Evolutionary conservation across 73 alveolate genomes (phyloP).

Genomic region (Blepharisma japonicum): DNA sequence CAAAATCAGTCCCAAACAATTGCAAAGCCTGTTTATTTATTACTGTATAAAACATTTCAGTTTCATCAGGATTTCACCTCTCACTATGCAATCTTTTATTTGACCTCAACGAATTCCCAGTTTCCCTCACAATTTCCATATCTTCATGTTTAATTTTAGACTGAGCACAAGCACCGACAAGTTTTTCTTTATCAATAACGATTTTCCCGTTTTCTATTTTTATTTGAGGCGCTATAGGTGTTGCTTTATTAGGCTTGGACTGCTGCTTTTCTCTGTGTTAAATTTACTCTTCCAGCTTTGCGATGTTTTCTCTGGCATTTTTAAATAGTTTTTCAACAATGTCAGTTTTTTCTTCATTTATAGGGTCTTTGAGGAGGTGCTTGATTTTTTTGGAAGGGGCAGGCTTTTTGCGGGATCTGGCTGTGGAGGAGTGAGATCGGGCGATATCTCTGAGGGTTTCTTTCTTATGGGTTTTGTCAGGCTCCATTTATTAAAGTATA

Average conservation of each 20-base stretch:
- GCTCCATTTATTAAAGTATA: not conserved
- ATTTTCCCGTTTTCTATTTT: constrained; percentile 25
- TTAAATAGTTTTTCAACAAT: constrained; percentile 1
- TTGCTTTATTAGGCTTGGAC: not conserved
- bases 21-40: constrained; percentile 15
- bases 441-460: constrained; percentile 25
- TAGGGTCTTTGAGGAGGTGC: not conserved
- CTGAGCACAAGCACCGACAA: constrained; percentile 14
- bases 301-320: constrained; percentile 11
- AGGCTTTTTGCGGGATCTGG: not conserved
- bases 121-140: not conserved
- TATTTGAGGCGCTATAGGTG: not conserved
- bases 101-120: not conserved
- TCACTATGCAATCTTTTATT: constrained; percentile 11
- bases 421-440: not conserved
- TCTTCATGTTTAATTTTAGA: not conserved
- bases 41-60: constrained; percentile 20
- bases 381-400: not conserved
- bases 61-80: constrained; percentile 20
- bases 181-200: constrained; percentile 18
- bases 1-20: constrained; percentile 26
- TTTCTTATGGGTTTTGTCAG: not conserved
- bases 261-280: not conserved
- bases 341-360: not conserved
- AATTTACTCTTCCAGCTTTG: constrained; percentile 6